phyloP scores from a whole-genome alignment of 2,329 filamentous ascomycete genomes.

The Leptosphaerulina australis region DNA sequence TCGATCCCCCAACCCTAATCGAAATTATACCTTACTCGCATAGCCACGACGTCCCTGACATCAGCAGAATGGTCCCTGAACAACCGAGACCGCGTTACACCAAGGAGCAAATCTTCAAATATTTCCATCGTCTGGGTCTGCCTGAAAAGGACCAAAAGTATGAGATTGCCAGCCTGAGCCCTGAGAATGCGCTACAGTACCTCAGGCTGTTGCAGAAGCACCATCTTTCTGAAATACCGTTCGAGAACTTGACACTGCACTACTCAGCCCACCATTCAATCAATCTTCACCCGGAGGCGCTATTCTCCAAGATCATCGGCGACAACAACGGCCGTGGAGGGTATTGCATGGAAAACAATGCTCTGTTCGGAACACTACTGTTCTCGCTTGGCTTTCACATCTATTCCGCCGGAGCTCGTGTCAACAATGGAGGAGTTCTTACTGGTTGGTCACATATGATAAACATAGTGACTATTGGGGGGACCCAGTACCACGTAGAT shows the following conservation, averaged over 20 bases:
- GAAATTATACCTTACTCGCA: slow-evolving; percentile 19
- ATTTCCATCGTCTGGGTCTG: slow-evolving; percentile 46
- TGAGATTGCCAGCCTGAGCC: slow-evolving; percentile 27
- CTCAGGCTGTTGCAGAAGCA: slow-evolving; percentile 41
- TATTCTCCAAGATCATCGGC: slow-evolving; percentile 63
- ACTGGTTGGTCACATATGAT: slow-evolving; percentile 54
- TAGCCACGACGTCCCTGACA: slow-evolving; percentile 8
- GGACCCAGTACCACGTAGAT: slow-evolving; percentile 48
- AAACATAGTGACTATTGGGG: slow-evolving; percentile 51
- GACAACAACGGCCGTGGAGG: slow-evolving; percentile 58
- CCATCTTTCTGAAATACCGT: slow-evolving; percentile 59
- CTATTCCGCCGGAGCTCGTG: slow-evolving; percentile 50
- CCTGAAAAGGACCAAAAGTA: slow-evolving; percentile 33
- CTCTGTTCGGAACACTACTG: slow-evolving; percentile 59
- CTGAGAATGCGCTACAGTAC: slow-evolving; percentile 36
- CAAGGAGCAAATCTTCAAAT: slow-evolving; percentile 38
- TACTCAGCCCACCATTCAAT: slow-evolving; percentile 50
- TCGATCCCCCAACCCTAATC: slow-evolving; percentile 17
- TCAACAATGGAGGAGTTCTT: slow-evolving; percentile 38
- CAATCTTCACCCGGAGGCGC: slow-evolving; percentile 55
- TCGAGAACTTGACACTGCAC: slow-evolving; percentile 64
- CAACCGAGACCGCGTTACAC: slow-evolving; percentile 31
- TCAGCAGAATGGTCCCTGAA: slow-evolving; percentile 27
- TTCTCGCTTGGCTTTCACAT: slow-evolving; percentile 58
- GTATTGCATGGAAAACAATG: slow-evolving; percentile 67